Percentiles rank a stretch among this genome's conserved stretches.
Conservation (phyloP, 2,329 filamentous ascomycete species). For the Lecanosticta acicola region DNA sequence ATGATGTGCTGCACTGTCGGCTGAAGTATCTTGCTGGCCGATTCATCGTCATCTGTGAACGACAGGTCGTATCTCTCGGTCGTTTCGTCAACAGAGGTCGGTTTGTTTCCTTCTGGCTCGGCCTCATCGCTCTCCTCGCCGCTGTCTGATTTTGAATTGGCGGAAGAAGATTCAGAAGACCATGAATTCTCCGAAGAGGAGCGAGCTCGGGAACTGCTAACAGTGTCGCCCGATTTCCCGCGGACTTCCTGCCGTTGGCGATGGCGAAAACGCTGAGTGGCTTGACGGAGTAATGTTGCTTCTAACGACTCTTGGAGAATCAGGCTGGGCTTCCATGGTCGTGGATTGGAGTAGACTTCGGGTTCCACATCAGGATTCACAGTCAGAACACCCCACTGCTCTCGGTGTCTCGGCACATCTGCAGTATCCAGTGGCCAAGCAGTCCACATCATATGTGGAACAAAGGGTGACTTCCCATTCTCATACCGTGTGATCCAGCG, state of each 20-base stretch:
- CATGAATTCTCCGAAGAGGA: background rate
- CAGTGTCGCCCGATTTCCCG: too few species aligned
- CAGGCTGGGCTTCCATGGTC: constrained; percentile 47
- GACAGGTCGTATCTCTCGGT: background rate
- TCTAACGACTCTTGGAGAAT: constrained; percentile 65
- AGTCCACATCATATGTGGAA: constrained; percentile 61
- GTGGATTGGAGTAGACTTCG: constrained; percentile 13
- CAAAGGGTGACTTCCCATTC: constrained; percentile 33
- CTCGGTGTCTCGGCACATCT: constrained; percentile 55
- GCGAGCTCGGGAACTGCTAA: background rate
- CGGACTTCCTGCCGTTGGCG: constrained; percentile 6
- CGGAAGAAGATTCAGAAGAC: background rate
- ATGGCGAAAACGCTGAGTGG: constrained; percentile 52
- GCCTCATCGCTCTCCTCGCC: background rate
- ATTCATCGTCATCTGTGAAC: constrained; percentile 55
- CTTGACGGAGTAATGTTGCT: constrained; percentile 59
- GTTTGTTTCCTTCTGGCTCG: background rate
- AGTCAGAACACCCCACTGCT: constrained; percentile 42
- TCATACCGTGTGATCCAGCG: constrained; percentile 35
- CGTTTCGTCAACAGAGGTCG: background rate
- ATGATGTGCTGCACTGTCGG: constrained; percentile 68
- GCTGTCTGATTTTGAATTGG: background rate
- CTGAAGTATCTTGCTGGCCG: constrained; percentile 58
- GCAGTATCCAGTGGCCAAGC: constrained; percentile 71
- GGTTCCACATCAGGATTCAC: constrained; percentile 9